phyloP scores from a whole-genome alignment of 345 rosid species.

The Schrenkiella parvula region DNA sequence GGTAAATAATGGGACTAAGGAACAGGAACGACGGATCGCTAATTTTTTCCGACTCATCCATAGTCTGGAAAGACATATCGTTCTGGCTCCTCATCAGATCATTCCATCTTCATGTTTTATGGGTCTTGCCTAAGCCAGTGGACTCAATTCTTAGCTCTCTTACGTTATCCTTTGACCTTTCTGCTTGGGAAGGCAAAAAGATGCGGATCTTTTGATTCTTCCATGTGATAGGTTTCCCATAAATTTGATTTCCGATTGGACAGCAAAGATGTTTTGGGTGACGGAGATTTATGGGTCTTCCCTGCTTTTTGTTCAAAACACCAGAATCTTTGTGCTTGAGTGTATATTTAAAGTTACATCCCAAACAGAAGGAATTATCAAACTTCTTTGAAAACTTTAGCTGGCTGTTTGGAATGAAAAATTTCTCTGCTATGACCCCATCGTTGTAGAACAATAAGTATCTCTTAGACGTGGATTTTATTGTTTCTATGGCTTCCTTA shows the following conservation, averaged over 20 bases:
- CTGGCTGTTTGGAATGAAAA: not conserved
- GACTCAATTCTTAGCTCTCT: not conserved
- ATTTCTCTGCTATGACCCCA: not conserved
- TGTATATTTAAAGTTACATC: not conserved
- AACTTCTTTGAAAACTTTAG: not conserved
- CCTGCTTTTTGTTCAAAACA: not conserved
- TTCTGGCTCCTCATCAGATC: not conserved
- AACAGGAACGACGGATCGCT: not conserved
- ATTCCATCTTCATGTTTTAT: not conserved
- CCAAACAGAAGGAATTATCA: not conserved
- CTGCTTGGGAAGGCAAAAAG: not conserved
- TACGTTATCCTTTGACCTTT: not conserved
- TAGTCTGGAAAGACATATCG: not conserved
- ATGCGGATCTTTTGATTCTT: not conserved
- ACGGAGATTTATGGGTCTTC: not conserved
- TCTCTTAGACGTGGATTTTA: not conserved
- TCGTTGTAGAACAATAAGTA: not conserved
- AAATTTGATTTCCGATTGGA: not conserved
- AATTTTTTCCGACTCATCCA: not conserved
- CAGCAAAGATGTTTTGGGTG: not conserved
- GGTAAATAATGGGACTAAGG: not conserved
- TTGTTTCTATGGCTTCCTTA: not conserved
- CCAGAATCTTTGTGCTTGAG: not conserved
- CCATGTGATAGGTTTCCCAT: not conserved
- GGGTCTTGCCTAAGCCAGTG: not conserved